phyloP scores from a whole-genome alignment of 75 land plant species.

The Ceratopteris richardii region DNA sequence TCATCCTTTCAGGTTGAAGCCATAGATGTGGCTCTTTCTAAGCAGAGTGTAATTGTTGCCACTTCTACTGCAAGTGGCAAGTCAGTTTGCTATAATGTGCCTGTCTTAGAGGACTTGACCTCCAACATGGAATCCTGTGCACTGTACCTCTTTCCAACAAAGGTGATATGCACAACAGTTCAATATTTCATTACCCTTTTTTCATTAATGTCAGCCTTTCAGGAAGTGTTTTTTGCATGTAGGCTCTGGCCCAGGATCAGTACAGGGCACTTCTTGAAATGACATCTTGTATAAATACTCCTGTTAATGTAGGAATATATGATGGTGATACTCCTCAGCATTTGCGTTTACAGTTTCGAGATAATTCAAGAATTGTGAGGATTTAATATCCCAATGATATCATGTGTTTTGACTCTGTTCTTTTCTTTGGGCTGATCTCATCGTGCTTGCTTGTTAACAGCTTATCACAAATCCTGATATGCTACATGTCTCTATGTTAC shows the following conservation, averaged over 20 bases:
- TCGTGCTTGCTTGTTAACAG: conserved; percentile 23
- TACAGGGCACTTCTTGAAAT: conserved; percentile 51
- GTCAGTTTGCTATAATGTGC: conserved; percentile 91
- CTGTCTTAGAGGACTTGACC: conserved; percentile 72
- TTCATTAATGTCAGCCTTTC: not conserved
- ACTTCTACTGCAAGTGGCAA: conserved; percentile 98
- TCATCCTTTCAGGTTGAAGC: conserved; percentile 52
- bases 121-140: conserved; percentile 60
- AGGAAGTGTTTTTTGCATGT: conserved; percentile 3
- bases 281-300: conserved; percentile 22
- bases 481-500: conserved; percentile 90
- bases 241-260: conserved; percentile 99
- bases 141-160: conserved; percentile 90
- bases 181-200: not conserved
- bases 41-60: conserved; percentile 73
- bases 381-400: not conserved
- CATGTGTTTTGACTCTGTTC: too few relatives aligned
- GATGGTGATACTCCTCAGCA: conserved; percentile 87
- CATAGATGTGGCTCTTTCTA: conserved; percentile 47
- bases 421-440: not conserved
- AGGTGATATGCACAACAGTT: conserved; percentile 40
- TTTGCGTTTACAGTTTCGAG: conserved; percentile 53
- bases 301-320: conserved; percentile 58
- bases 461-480: conserved; percentile 97
- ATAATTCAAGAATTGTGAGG: conserved; percentile 80